These are phyloP conservation scores for Vitis amurensis DNA, from an alignment of 164 flowering plant genomes.

Conservation along the genomic window DNA sequence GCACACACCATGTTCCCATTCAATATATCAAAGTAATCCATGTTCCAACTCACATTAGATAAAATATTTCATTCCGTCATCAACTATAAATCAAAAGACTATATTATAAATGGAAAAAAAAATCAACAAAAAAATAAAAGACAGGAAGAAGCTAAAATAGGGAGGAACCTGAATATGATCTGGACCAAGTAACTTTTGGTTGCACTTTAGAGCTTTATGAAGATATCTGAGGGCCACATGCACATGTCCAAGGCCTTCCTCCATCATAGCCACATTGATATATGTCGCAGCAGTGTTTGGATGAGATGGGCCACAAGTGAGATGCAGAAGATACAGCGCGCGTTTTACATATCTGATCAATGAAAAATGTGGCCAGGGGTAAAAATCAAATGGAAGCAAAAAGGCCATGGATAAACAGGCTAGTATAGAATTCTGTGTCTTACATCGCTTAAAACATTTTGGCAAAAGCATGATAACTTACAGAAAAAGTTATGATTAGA, in stretches of 20 bases:
- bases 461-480: too few species aligned
- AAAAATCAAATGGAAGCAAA: neutral
- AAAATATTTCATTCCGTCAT: neutral
- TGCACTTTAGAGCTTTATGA: conserved; percentile 96
- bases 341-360: conserved; percentile 90
- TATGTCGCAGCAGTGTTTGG: conserved; percentile 99
- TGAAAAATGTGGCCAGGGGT: neutral
- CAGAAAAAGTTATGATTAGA: too few species aligned
- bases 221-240: conserved; percentile 98
- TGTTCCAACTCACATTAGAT: neutral
- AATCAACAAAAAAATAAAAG: neutral
- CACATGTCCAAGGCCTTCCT: conserved; percentile 98
- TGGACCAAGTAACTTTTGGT: conserved; percentile 93
- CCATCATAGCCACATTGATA: conserved; percentile 99
- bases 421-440: too few species aligned
- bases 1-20: neutral
- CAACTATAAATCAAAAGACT: neutral
- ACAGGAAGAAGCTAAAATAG: conserved; percentile 3
- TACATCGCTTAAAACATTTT: too few species aligned
- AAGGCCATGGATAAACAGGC: too few species aligned
- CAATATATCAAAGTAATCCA: neutral
- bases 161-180: conserved; percentile 91
- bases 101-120: neutral
- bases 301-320: conserved; percentile 99
- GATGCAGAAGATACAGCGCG: conserved; percentile 89